These are phyloP conservation scores for Ceriops decandra DNA, from an alignment of 345 rosid genomes.

Conservation along the genomic window DNA sequence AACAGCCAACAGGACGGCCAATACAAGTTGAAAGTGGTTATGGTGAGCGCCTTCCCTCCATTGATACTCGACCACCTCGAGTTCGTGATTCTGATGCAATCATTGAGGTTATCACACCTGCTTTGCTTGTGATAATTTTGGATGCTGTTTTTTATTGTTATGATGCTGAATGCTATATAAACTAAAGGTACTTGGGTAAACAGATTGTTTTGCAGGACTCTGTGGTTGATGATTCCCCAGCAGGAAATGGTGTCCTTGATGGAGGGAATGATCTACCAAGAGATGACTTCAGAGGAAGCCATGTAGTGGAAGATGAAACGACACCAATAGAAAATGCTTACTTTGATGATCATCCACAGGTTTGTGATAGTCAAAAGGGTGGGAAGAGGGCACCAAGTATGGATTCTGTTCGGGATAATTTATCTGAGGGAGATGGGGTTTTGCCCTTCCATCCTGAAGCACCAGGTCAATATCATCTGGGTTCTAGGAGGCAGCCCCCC, in stretches of 20 bases:
- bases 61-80: conserved; percentile 84
- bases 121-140: conserved; percentile 16
- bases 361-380: conserved; percentile 28
- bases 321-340: conserved; percentile 28
- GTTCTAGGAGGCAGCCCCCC: conserved; percentile 38
- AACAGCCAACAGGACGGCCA: conserved; percentile 95
- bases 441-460: conserved; percentile 30
- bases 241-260: conserved; percentile 39
- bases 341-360: conserved; percentile 34
- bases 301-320: conserved; percentile 35
- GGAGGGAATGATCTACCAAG: conserved; percentile 32
- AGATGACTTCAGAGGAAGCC: conserved; percentile 35
- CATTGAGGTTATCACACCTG: conserved; percentile 60
- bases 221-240: conserved; percentile 49
- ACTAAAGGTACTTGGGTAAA: conserved; percentile 28
- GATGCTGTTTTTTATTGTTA: neutral
- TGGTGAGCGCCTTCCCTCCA: conserved; percentile 88
- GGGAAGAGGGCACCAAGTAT: conserved; percentile 27
- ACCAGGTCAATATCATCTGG: conserved; percentile 28
- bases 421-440: conserved; percentile 43
- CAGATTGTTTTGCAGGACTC: conserved; percentile 85
- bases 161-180: conserved; percentile 9
- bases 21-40: conserved; percentile 92
- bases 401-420: conserved; percentile 36
- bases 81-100: conserved; percentile 90